Conservation (phyloP, 345 rosid species). For the Aquilaria sinensis region DNA sequence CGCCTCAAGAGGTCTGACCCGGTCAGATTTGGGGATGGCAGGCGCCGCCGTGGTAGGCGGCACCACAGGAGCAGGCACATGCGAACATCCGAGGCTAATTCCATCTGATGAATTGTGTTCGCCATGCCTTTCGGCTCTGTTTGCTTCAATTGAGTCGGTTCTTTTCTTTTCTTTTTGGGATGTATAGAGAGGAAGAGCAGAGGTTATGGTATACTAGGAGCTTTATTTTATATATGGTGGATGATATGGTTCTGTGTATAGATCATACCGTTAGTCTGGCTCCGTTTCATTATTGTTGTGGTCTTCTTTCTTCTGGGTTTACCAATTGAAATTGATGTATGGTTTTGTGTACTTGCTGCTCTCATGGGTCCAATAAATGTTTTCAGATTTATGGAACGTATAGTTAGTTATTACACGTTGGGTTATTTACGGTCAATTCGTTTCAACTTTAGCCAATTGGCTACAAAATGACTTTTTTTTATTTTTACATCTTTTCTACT, state of each 20-base stretch:
- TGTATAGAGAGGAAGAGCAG: slow-evolving; percentile 29
- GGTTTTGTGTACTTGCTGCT: slow-evolving; percentile 9
- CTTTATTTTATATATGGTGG: slow-evolving; percentile 9
- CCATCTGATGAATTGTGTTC: slow-evolving; percentile 13
- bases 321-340: slow-evolving; percentile 25
- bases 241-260: slow-evolving; percentile 35
- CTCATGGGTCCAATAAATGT: slow-evolving; percentile 26
- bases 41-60: slow-evolving; percentile 33
- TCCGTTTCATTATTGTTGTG: slow-evolving; percentile 20
- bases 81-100: slow-evolving; percentile 7
- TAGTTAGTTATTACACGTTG: not conserved
- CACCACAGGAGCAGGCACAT: slow-evolving; percentile 29
- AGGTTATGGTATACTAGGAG: slow-evolving; percentile 11
- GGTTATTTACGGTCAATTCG: not conserved
- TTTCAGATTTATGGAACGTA: not conserved
- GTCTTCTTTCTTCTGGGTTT: slow-evolving; percentile 16
- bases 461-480: no score
- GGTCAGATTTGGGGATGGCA: slow-evolving; percentile 53
- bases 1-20: slow-evolving; percentile 61
- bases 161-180: slow-evolving; percentile 9
- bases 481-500: no score
- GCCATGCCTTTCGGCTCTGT: no score
- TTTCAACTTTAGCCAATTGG: no score
- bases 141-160: not conserved
- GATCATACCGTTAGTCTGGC: slow-evolving; percentile 14